A percentile compares a stretch with the other conserved stretches of the same genome.
Evolutionary conservation across 768 basidiomycete species (phyloP).

Genomic region (Termitomyces sp.): DNA sequence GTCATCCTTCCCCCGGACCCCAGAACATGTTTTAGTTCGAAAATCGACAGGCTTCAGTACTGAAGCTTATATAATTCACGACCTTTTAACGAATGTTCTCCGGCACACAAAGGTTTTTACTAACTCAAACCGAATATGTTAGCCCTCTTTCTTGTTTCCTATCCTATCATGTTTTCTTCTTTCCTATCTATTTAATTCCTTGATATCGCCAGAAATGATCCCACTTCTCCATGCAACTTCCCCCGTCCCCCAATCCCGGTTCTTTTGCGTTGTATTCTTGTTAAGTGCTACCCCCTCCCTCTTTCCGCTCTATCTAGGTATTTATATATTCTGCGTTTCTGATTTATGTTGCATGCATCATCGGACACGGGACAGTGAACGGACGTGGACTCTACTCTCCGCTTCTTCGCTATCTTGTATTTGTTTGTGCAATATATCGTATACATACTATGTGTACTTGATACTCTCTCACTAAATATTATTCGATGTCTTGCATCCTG

Average conservation of each 20-base stretch:
- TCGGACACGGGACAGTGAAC: constrained; percentile 47
- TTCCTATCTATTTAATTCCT: neutral
- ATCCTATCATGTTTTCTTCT: neutral
- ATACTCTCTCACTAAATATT: neutral
- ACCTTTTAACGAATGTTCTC: constrained; percentile 1
- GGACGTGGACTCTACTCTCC: constrained; percentile 46
- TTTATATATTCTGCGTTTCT: constrained; percentile 12
- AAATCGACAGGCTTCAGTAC: neutral
- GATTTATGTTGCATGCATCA: constrained; percentile 19
- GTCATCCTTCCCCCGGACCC: constrained; percentile 47
- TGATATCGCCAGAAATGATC: neutral
- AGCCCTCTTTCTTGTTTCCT: neutral
- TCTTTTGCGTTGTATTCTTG: neutral
- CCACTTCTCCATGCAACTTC: neutral
- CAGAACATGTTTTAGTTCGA: constrained; percentile 24
- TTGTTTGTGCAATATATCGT: constrained; percentile 27
- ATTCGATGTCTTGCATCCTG: neutral
- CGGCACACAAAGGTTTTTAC: neutral
- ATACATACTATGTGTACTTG: constrained; percentile 4
- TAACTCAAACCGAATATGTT: neutral
- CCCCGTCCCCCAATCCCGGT: constrained; percentile 11
- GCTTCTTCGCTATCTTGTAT: constrained; percentile 49
- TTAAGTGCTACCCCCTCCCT: neutral
- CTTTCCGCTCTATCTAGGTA: constrained; percentile 3
- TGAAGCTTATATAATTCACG: neutral